phyloP scores from a whole-genome alignment of 1,139 yeast species.

The Debaryomyces subglobosus region DNA sequence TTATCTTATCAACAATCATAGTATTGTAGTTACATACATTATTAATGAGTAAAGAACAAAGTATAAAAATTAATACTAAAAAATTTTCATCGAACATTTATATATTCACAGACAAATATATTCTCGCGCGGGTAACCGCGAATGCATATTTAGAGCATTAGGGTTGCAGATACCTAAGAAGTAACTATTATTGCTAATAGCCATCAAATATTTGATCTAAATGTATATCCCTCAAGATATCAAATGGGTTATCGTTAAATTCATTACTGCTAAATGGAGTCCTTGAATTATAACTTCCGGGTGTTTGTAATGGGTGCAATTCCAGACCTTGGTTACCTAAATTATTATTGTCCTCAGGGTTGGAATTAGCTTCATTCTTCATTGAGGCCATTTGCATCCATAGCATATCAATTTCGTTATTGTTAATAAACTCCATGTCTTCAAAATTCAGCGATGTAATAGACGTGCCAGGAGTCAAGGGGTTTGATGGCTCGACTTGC shows the following conservation, averaged over 20 bases:
- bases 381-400: conserved; percentile 39
- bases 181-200: background rate
- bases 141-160: background rate
- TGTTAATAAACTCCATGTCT: conserved; percentile 26
- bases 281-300: background rate
- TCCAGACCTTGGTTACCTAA: background rate
- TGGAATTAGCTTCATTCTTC: conserved; percentile 21
- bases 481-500: background rate
- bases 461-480: conserved; percentile 1
- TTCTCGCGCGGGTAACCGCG: conserved; percentile 5
- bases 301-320: conserved; percentile 1
- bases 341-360: background rate
- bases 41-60: background rate
- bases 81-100: background rate
- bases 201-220: background rate
- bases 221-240: background rate
- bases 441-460: conserved; percentile 15
- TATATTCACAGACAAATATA: background rate
- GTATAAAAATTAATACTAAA: background rate
- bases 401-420: conserved; percentile 39
- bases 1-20: conserved; percentile 3
- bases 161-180: conserved; percentile 3
- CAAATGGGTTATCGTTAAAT: background rate
- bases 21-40: conserved; percentile 8
- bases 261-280: background rate